Conservation (phyloP, 176 grass and related monocot species). For the Pontederia paniculata region DNA sequence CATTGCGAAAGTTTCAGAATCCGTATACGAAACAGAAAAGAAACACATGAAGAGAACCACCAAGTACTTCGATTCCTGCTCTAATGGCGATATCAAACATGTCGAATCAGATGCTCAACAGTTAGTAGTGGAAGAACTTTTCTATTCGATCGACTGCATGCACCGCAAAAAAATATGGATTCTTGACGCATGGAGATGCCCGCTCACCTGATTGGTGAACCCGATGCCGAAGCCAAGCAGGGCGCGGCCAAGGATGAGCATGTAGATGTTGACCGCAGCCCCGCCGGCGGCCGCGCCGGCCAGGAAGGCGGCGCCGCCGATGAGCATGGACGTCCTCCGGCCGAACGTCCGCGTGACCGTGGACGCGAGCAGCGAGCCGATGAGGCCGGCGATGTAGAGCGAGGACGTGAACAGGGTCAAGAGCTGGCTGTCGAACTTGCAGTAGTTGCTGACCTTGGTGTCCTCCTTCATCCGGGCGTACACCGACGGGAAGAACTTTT, state of each 20-base stretch:
- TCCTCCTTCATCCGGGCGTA: neutral
- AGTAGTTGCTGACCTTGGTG: neutral
- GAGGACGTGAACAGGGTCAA: neutral
- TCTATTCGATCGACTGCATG: too few species aligned
- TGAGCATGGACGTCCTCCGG: conserved; percentile 4
- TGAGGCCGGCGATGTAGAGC: neutral
- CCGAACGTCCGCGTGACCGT: conserved; percentile 2
- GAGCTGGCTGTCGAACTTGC: neutral
- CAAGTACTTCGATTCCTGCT: neutral
- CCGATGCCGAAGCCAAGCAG: conserved; percentile 4
- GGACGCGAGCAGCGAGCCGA: neutral
- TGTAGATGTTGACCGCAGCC: neutral
- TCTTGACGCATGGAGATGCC: neutral
- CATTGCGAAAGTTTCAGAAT: too few species aligned
- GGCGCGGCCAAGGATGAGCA: conserved; percentile 1
- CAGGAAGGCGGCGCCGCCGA: neutral
- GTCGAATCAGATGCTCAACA: neutral
- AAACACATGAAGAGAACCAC: neutral
- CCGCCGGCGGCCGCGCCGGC: neutral
- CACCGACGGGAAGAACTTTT: neutral
- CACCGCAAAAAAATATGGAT: neutral
- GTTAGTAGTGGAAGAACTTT: neutral
- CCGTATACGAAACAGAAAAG: too few species aligned
- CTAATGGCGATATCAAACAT: neutral
- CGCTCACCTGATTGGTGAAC: conserved; percentile 4